Base-by-base conservation (phyloP, 257 asterid species). In the Fraxinus anomala region DNA sequence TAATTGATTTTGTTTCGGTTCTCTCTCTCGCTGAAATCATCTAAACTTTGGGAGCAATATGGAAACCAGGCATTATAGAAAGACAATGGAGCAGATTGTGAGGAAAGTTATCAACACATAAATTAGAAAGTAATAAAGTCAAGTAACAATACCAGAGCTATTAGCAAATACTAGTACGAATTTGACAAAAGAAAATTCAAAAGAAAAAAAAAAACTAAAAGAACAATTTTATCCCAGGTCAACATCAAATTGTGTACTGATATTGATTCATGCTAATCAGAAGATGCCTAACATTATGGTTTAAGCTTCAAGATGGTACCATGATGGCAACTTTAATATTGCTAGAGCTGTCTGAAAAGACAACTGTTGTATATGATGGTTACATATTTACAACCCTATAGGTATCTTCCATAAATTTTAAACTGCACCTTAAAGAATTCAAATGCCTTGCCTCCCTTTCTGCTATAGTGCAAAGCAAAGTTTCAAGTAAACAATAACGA, bases 1-100 rank as follows among this genome's bases (percentile, higher is more conserved):
- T 94, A 86, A 83, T 12, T 21, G 61, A 40, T 37, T 3, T 63
- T n/a, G 44, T 73, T 24, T 44, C 17, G 16, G 11, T 72, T 61
- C 24, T 49, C 30, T 30, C 33, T 17, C 39, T 73, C 26, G 4
- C 69, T 39, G n/a, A 68, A 68, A 78, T 75, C 26, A 65, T 69
- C 68, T 42, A 21, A 36, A 54, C 21, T 39, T 26, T 26, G 21
- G 34, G 51, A 49, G 70, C 40, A 69, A 33, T 33, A 77, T 49
- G 59, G 59, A 24, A 76, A 26, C 63, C 40, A 63, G 3, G 11
- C 65, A 39, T 13, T 13, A 21, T 19, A 39, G 71, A 21, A 61
- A 36, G 59, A 74, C 17, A 24, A 63, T 13, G 8, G 19, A 2
- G 8, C 17, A 26, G 19, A 63, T 23, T 63, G 67, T 59, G 67